Percentiles rank a stretch among this genome's conserved stretches.
phyloP scores from a whole-genome alignment of 2,329 filamentous ascomycete genomes.

The Pseudocercospora fuligena region DNA sequence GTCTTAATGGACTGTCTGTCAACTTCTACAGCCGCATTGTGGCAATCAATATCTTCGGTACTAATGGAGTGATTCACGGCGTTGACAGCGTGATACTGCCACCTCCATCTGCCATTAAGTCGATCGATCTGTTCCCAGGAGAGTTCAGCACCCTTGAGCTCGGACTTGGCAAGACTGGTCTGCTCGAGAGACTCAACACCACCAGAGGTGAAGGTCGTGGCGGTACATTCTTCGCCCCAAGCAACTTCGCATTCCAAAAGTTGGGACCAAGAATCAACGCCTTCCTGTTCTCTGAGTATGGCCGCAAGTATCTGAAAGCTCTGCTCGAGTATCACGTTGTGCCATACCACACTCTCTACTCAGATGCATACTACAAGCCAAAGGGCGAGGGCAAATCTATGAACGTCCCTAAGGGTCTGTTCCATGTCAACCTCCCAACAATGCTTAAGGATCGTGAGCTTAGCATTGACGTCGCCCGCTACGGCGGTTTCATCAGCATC shows the following conservation, averaged over 20 bases:
- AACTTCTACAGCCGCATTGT: constrained; percentile 79
- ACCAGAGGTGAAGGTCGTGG: constrained; percentile 61
- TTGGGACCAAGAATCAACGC: constrained; percentile 76
- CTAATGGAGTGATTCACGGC: constrained; percentile 81
- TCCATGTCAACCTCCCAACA: constrained; percentile 74
- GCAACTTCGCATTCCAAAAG: constrained; percentile 77
- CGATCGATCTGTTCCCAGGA: constrained; percentile 68
- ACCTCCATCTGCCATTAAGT: constrained; percentile 67
- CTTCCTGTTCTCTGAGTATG: constrained; percentile 81
- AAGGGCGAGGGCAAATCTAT: constrained; percentile 29
- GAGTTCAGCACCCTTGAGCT: constrained; percentile 80
- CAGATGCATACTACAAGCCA: constrained; percentile 72
- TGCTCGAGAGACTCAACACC: constrained; percentile 64
- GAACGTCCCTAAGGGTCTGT: constrained; percentile 53
- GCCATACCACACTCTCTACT: constrained; percentile 77
- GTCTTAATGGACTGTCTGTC: constrained; percentile 67
- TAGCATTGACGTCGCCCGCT: constrained; percentile 71
- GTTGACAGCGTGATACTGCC: constrained; percentile 77
- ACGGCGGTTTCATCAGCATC: constrained; percentile 71
- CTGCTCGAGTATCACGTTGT: constrained; percentile 80
- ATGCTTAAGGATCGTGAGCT: constrained; percentile 69
- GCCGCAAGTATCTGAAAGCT: constrained; percentile 75
- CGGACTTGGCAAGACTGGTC: constrained; percentile 74
- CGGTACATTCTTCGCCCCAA: constrained; percentile 79
- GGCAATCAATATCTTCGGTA: constrained; percentile 70